Conservation (phyloP, 2,329 filamentous ascomycete species). For the Epichloe elymi region DNA sequence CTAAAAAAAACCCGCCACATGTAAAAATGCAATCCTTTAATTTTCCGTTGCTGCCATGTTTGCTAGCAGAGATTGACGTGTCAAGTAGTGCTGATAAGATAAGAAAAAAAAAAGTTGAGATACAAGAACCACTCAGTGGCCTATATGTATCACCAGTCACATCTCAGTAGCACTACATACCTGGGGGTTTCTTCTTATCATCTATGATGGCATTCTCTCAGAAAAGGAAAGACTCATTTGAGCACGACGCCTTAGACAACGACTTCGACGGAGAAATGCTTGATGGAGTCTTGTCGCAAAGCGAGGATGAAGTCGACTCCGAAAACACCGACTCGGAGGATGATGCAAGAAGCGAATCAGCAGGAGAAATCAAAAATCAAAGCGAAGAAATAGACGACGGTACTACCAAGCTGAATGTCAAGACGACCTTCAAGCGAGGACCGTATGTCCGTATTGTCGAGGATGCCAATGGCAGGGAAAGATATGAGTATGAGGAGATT, state of each 20-base stretch:
- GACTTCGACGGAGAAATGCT: conserved; percentile 43
- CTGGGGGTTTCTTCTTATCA: neutral
- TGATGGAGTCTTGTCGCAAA: conserved; percentile 41
- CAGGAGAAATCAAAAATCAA: conserved; percentile 19
- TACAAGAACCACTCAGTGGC: neutral
- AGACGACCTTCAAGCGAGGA: neutral
- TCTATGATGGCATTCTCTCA: conserved; percentile 8
- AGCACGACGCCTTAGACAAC: conserved; percentile 32
- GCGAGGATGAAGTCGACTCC: conserved; percentile 23
- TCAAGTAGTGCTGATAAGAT: neutral
- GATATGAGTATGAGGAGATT: conserved; percentile 89
- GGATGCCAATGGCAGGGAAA: conserved; percentile 80
- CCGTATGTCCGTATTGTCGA: conserved; percentile 38
- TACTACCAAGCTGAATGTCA: neutral
- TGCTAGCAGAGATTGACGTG: too few relatives aligned
- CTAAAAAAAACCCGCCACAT: too few relatives aligned
- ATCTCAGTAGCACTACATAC: neutral
- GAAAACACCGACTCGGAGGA: conserved; percentile 12
- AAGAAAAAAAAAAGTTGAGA: neutral
- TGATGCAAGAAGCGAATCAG: conserved; percentile 14
- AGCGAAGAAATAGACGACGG: neutral
- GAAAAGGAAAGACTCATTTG: conserved; percentile 53
- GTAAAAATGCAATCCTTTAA: too few relatives aligned
- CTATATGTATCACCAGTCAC: neutral
- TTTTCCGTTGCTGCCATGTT: too few relatives aligned